phyloP scores from a whole-genome alignment of 1,284 basidiomycete species.

The Sutorius eximius region DNA sequence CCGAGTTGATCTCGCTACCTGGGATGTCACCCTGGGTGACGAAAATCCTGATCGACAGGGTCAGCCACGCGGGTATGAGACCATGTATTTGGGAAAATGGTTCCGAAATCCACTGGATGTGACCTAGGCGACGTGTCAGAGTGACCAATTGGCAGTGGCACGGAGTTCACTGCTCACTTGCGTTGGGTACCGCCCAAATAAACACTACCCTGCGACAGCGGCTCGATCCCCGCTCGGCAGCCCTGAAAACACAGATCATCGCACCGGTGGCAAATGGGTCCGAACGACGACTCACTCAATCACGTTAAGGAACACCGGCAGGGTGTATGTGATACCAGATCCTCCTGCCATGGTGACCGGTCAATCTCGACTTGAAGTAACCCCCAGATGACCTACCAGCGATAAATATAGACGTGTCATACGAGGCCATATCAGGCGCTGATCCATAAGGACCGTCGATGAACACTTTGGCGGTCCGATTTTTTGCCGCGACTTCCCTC shows the following conservation, averaged over 20 bases:
- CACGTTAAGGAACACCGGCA: slow-evolving; percentile 41
- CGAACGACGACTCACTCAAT: slow-evolving; percentile 34
- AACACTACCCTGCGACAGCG: slow-evolving; percentile 36
- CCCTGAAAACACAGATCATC: slow-evolving; percentile 17
- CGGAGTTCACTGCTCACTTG: slow-evolving; percentile 25
- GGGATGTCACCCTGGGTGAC: slow-evolving; percentile 28
- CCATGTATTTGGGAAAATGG: slow-evolving; percentile 27
- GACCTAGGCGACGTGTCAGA: slow-evolving; percentile 16
- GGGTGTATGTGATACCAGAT: slow-evolving; percentile 43
- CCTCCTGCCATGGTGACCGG: slow-evolving; percentile 32
- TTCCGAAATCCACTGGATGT: slow-evolving; percentile 38
- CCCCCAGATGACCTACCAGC: slow-evolving; percentile 30
- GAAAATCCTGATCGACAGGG: slow-evolving; percentile 37
- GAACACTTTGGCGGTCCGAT: slow-evolving; percentile 32
- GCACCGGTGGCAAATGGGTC: too few relatives aligned
- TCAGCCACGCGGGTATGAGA: slow-evolving; percentile 24
- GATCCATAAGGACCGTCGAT: slow-evolving; percentile 48
- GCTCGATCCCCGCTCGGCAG: slow-evolving; percentile 20
- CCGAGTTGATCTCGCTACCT: slow-evolving; percentile 1
- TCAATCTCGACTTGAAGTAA: background rate
- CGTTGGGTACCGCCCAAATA: slow-evolving; percentile 41
- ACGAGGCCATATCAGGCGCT: slow-evolving; percentile 37
- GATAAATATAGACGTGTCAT: slow-evolving; percentile 39
- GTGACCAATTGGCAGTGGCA: background rate
- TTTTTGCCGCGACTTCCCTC: slow-evolving; percentile 26